These are phyloP conservation scores for Pestalotiopsis sp. DNA, from an alignment of 2,329 filamentous ascomycete genomes.

Conservation along the genomic window DNA sequence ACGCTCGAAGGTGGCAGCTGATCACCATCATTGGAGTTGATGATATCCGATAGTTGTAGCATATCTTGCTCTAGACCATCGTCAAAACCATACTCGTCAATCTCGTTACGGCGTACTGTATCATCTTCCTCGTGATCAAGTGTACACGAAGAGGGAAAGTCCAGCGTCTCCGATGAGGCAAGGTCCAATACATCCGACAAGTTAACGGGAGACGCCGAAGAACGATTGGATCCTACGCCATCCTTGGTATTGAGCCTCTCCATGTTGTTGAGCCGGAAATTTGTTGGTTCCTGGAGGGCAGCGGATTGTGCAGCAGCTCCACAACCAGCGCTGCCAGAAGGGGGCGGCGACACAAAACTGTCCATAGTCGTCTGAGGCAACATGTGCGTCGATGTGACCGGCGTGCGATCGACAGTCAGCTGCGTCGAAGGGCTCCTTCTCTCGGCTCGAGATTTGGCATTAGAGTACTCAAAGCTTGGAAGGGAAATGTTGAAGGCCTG, in stretches of 20 bases:
- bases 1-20: conserved; percentile 36
- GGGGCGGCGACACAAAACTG: neutral
- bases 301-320: too few species aligned
- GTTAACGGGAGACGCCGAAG: too few species aligned
- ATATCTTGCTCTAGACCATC: conserved; percentile 30
- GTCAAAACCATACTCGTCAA: conserved; percentile 29
- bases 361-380: neutral
- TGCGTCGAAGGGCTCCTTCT: too few species aligned
- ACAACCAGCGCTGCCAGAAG: neutral
- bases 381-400: neutral
- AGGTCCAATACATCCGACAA: too few species aligned
- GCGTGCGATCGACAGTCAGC: neutral
- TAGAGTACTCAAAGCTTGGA: too few species aligned
- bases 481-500: too few species aligned
- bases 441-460: too few species aligned
- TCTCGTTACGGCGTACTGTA: neutral
- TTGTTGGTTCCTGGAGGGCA: too few species aligned
- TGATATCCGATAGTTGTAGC: conserved; percentile 19
- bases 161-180: neutral
- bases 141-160: neutral
- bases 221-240: too few species aligned
- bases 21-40: conserved; percentile 18
- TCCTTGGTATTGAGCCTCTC: too few species aligned
- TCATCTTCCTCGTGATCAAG: neutral
- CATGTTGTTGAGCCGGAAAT: too few species aligned